A percentile compares a stretch with the other conserved stretches of the same genome.
Evolutionary conservation across 129 eudicot species (phyloP).

Genomic region (Calendula officinalis): DNA sequence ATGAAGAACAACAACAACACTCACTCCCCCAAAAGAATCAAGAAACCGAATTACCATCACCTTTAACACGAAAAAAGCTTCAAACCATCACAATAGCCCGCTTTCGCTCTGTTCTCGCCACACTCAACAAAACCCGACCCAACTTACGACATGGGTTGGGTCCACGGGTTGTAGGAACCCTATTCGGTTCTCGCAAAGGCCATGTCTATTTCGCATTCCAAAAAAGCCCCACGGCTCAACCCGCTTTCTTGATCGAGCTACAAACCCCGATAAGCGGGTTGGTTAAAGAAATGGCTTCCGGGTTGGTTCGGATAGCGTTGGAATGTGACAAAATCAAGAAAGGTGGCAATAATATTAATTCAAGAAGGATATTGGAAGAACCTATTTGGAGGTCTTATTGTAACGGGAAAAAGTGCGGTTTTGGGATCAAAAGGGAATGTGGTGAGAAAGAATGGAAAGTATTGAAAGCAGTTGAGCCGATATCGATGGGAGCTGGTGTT

Average conservation of each 20-base stretch:
- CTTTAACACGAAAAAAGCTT: slow-evolving; percentile 48
- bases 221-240: slow-evolving; percentile 47
- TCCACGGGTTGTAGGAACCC: slow-evolving; percentile 64
- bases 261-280: slow-evolving; percentile 68
- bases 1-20: slow-evolving; percentile 16
- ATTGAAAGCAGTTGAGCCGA: slow-evolving; percentile 73
- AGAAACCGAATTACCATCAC: slow-evolving; percentile 26
- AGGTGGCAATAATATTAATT: slow-evolving; percentile 7
- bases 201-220: slow-evolving; percentile 83
- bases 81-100: slow-evolving; percentile 56
- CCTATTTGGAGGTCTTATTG: slow-evolving; percentile 82
- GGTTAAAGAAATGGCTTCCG: slow-evolving; percentile 83
- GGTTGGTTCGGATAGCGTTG: slow-evolving; percentile 69
- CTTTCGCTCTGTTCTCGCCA: slow-evolving; percentile 46
- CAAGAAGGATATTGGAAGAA: slow-evolving; percentile 51
- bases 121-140: slow-evolving; percentile 42
- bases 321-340: slow-evolving; percentile 51
- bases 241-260: slow-evolving; percentile 67
- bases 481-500: slow-evolving; percentile 90
- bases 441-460: slow-evolving; percentile 69
- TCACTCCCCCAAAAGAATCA: slow-evolving; percentile 17
- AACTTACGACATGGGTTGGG: slow-evolving; percentile 43
- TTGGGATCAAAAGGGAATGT: slow-evolving; percentile 55
- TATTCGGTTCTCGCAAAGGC: slow-evolving; percentile 66
- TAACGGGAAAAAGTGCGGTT: slow-evolving; percentile 82